Base-by-base conservation (phyloP, 202 grass and related monocot species). In the Schoenoplectus tabernaemontani region DNA sequence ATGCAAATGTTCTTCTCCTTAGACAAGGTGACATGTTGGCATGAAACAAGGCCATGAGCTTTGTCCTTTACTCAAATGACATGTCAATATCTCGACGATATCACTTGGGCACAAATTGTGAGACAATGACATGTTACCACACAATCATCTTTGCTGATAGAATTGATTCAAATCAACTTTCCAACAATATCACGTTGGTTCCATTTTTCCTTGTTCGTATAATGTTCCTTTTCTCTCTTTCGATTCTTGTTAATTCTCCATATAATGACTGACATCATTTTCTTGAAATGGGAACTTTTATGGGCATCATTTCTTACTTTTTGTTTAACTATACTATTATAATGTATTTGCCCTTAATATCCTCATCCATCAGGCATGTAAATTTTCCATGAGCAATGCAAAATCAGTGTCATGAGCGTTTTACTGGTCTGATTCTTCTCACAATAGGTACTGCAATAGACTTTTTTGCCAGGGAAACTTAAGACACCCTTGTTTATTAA, bases 41-140 rank as follows among this genome's bases (percentile, higher is more conserved):
- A 85, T 67, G 74, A 20, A 53, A 80, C 81, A 91, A 57, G 17
- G 22, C 50, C 78, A 84, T 86, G 65, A 89, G 57, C 81, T 41
- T 34, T 19, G 10, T 72, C 12, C 28, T 72, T 10, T 32, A 78
- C 41, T 19, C 17, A 22, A 57, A 37, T 42, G n/a, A 57, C 48
- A 63, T 59, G n/a, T 54, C 12, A 51, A 43, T 48, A n/a, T 33
- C 36, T 63, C 24, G 5, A 50, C 37, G 5, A 47, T 38, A 39
- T 23, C 6, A 56, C 34, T 8, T 82, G 48, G 9, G 50, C 7
- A 24, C 26, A 82, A 69, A 9, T 70, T 42, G 64, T 42, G 71
- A 64, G 42, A 76, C 47, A 13, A 50, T 30, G 23, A 64, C 39
- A 46, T 70, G 65, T 26, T 46, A 26, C 10, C 65, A 24, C 41